Base-by-base conservation (phyloP, 1,284 basidiomycete species). In the Boletellus dicymbophilus region DNA sequence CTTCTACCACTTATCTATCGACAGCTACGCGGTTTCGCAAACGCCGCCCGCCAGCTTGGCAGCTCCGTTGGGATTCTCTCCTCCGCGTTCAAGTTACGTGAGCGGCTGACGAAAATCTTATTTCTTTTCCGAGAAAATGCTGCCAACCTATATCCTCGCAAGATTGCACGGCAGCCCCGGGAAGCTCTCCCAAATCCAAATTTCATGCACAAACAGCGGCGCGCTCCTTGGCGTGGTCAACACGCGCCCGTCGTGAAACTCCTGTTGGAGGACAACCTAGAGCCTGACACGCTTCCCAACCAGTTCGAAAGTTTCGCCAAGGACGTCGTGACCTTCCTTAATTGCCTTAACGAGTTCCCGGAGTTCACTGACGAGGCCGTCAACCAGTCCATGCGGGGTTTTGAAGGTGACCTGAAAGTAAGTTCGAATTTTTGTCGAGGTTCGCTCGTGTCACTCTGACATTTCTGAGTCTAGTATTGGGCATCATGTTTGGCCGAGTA, bases 311-410 rank as follows among this genome's bases (percentile, higher is more conserved):
- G 65, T 15, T 72, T 82, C 38, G 77, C 80, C 4, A 64, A 61
- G 45, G 79, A 81, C 45, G 71, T 82, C 3, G 71, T 71, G 26
- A 76, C 74, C 0, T 81, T 82, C 49, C 60, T 81, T 27, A 73
- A 77, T 31, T 78, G 77, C 49, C 63, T 81, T 42, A 81, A 80
- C 48, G 79, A 81, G 49, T 81, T 82, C 34, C 79, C 79, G 1
- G 80, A 79, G 60, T 81, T 81, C 44, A 78, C 75, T 23, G 78
- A 82, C 31, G 79, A 82, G 48, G 75, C 72, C 2, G 73, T 82
- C 25, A 80, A 81, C 54, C 68, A 74, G 18, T 79, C 79, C 18
- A 78, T 81, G 57, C 56, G 71, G 23, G 68, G 73, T 1, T 74
- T 82, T 15, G 76, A 80, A 52, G 77, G 71, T 3, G 80, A 81